phyloP scores from a whole-genome alignment of 306 rosid species.

The Lupinus albus region DNA sequence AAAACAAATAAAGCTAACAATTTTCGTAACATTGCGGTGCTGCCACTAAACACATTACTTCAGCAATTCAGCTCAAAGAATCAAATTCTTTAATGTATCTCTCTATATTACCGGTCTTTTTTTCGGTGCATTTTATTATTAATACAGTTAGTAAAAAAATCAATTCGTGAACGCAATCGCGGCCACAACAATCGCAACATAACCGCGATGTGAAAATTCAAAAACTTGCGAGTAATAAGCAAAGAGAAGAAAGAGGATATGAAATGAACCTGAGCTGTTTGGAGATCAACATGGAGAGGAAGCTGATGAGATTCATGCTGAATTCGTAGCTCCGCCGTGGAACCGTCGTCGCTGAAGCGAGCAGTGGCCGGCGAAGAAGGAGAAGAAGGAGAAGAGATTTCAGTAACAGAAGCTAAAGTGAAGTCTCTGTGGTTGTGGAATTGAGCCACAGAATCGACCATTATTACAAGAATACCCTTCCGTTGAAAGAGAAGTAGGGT shows the following conservation, averaged over 20 bases:
- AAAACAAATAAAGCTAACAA: background rate
- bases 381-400: conserved; percentile 47
- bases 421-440: conserved; percentile 55
- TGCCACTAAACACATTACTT: background rate
- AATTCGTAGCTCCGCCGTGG: conserved; percentile 58
- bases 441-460: conserved; percentile 61
- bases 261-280: conserved; percentile 57
- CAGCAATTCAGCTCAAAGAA: background rate
- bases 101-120: no score
- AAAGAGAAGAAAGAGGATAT: background rate
- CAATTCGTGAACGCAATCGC: no score
- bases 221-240: no score
- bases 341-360: conserved; percentile 49
- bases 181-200: no score
- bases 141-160: no score
- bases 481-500: conserved; percentile 59
- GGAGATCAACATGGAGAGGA: conserved; percentile 55
- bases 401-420: conserved; percentile 57
- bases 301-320: conserved; percentile 42
- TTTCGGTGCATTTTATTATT: no score
- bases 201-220: no score
- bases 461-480: conserved; percentile 17
- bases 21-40: background rate
- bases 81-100: no score
- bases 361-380: conserved; percentile 53